Evolutionary conservation across 116 monocot species (phyloP).

Genomic region (Posidonia oceanica): DNA sequence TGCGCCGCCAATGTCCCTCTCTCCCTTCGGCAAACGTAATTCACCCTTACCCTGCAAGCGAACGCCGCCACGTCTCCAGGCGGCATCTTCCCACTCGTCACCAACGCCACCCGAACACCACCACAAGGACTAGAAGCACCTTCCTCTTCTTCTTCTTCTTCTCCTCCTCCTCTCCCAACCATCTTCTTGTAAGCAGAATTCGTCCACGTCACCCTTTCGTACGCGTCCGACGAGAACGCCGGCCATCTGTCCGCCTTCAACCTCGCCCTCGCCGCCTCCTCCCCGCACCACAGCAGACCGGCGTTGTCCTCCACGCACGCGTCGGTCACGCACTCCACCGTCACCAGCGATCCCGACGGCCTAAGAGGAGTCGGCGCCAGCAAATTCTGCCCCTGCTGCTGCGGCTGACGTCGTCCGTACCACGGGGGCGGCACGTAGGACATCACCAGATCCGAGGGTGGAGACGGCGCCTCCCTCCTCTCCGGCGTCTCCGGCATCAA

Average conservation of each 20-base stretch:
- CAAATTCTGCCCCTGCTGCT: not conserved
- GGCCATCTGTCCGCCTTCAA: constrained; percentile 15
- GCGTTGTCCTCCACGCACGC: constrained; percentile 1
- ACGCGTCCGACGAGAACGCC: constrained; percentile 16
- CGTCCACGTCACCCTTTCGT: constrained; percentile 22
- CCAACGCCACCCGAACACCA: constrained; percentile 15
- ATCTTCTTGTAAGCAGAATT: constrained; percentile 29
- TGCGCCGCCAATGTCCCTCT: constrained; percentile 22
- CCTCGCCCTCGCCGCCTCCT: constrained; percentile 4
- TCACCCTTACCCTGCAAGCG: constrained; percentile 21
- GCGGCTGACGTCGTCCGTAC: not conserved
- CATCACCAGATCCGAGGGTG: not conserved
- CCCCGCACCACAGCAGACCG: not conserved
- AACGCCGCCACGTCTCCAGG: constrained; percentile 11
- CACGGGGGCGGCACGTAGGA: not conserved
- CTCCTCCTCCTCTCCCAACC: constrained; percentile 10
- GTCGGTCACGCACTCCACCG: constrained; percentile 25
- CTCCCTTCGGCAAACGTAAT: constrained; percentile 11
- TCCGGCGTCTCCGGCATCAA: constrained; percentile 42
- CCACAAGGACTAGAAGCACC: constrained; percentile 5
- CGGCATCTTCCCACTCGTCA: constrained; percentile 14
- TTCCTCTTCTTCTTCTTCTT: constrained; percentile 8
- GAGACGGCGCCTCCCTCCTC: constrained; percentile 1
- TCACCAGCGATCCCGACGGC: constrained; percentile 18
- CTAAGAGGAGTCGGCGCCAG: constrained; percentile 13